phyloP scores from a whole-genome alignment of 441 rosid genomes.

The Francoa sonchifolia region DNA sequence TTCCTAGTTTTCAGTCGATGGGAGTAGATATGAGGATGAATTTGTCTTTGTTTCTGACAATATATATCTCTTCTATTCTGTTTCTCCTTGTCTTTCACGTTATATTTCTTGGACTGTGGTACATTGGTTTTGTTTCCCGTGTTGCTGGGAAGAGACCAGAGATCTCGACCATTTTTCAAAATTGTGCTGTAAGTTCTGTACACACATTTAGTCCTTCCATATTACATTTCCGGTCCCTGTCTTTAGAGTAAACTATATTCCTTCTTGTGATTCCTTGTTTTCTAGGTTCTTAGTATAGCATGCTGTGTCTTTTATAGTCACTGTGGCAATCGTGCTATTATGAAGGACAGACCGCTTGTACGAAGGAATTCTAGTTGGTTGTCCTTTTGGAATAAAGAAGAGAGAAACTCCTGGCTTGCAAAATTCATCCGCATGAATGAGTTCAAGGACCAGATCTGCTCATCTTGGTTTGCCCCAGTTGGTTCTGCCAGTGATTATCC shows the following conservation, averaged over 20 bases:
- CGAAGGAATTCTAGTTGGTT: conserved; percentile 57
- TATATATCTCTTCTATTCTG: conserved; percentile 69
- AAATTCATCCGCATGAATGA: conserved; percentile 67
- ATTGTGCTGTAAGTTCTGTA: conserved; percentile 68
- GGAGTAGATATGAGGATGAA: conserved; percentile 99
- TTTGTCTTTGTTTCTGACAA: conserved; percentile 84
- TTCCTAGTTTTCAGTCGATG: conserved; percentile 98
- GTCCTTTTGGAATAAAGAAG: conserved; percentile 57
- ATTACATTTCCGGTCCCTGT: neutral
- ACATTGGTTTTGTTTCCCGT: conserved; percentile 85
- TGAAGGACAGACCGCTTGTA: conserved; percentile 43
- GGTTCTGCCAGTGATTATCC: conserved; percentile 99
- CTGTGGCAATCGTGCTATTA: conserved; percentile 84
- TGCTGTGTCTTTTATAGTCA: conserved; percentile 98
- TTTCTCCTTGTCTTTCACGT: conserved; percentile 92
- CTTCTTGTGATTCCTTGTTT: conserved; percentile 8
- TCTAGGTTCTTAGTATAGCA: conserved; percentile 90
- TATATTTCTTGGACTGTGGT: conserved; percentile 83
- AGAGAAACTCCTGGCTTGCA: conserved; percentile 60
- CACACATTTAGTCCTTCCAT: conserved; percentile 4
- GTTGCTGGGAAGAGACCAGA: conserved; percentile 94
- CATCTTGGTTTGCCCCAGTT: conserved; percentile 99
- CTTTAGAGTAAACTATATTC: conserved; percentile 1
- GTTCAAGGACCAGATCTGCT: conserved; percentile 89
- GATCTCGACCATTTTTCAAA: conserved; percentile 83